Base-by-base conservation (phyloP, 2,329 filamentous ascomycete genomes). In the Penicillium concentricum region DNA sequence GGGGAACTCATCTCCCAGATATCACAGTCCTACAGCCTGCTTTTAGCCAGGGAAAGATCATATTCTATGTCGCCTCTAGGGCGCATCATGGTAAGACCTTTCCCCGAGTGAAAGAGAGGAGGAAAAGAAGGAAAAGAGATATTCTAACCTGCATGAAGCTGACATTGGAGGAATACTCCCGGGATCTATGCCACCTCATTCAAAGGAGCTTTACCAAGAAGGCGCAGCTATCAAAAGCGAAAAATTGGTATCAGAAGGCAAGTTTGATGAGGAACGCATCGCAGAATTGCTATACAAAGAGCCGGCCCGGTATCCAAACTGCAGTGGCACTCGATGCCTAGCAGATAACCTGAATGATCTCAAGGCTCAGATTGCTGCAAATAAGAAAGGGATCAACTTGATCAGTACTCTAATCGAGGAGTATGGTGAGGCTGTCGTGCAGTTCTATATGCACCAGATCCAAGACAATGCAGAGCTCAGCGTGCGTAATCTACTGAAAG, bases 291-390 rank as follows among this genome's bases (percentile, higher is more conserved):
- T 93, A 2, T 84, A 88, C 50, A 76, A 84, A 12, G 87, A 91
- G 60, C 90, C 90, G 0, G 89, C 87, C 0, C 78, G 86, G 63
- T 85, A 87, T 61, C 85, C 87, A 1, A 88, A 87, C 2, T 92
- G 89, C 75, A 87, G 83, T 61, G 89, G 89, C 2, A 92, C 90
- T 0, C 81, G 90, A 50, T 89, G 88, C 67, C 78, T 93, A 0
- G 84, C 83, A 12, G 90, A 94, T 70, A 94, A 94, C 68, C 79
- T 94, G 66, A 90, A 89, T 59, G 90, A 94, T 69, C 79, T 94
- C 39, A 91, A 92, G 73, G 90, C 90, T 0, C 89, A 92, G 68
- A 86, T 92, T 5, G 89, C 90, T 2, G 89, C 90, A 9, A 93
- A 94, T 65, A 87, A 91, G 66, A 91, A 91, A 69, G 90, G 90